Percentiles rank a stretch among this genome's conserved stretches.
phyloP scores from a whole-genome alignment of 179 eudicot species.

The Drosera spatulata region DNA sequence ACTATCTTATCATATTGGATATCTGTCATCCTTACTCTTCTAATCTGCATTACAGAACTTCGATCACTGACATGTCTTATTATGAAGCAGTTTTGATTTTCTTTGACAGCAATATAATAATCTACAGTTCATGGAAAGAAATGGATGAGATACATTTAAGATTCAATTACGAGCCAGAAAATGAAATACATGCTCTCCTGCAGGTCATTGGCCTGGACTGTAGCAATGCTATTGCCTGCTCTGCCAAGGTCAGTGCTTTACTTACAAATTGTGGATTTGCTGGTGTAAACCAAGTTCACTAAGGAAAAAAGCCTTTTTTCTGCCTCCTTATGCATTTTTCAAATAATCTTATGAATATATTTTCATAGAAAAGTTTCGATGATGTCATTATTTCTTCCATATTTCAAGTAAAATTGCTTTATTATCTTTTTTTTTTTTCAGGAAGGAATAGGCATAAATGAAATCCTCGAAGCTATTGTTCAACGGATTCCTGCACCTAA shows the following conservation, averaged over 20 bases:
- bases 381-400: not conserved
- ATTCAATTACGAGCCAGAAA: too few relatives aligned
- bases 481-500: conserved; percentile 74
- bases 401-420: not conserved
- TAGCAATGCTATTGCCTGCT: conserved; percentile 84
- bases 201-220: conserved; percentile 93
- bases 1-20: not conserved
- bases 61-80: too few relatives aligned
- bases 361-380: too few relatives aligned
- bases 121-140: too few relatives aligned
- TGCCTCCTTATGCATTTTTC: too few relatives aligned
- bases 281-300: not conserved
- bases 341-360: not conserved
- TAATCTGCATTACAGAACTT: too few relatives aligned
- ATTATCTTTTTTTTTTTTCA: conserved; percentile 15
- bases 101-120: too few relatives aligned
- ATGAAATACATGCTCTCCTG: conserved; percentile 5
- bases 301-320: too few relatives aligned
- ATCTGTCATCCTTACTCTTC: too few relatives aligned
- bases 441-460: conserved; percentile 93
- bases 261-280: not conserved
- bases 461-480: conserved; percentile 83
- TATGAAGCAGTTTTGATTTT: too few relatives aligned
- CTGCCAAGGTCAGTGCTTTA: conserved; percentile 77
- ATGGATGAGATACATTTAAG: too few relatives aligned